Evolutionary conservation across 305 asterid genomes (phyloP).

Genomic region (Galium porrigens): DNA sequence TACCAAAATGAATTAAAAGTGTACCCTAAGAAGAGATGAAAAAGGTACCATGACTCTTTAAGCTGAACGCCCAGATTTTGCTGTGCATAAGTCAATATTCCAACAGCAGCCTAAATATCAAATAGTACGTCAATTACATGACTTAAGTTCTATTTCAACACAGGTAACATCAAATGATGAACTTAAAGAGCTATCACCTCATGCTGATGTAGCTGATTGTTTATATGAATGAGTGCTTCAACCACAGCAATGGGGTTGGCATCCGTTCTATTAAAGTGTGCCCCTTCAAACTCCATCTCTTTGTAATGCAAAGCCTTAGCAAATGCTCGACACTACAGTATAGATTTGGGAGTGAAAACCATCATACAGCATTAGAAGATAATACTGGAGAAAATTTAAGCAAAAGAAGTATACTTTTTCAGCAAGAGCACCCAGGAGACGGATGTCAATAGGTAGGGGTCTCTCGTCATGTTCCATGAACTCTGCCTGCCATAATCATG

Average conservation of each 20-base stretch:
- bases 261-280: conserved; percentile 72
- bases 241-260: conserved; percentile 92
- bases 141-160: conserved; percentile 12
- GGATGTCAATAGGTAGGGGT: conserved; percentile 92
- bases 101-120: conserved; percentile 78
- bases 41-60: conserved; percentile 83
- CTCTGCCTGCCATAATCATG: conserved; percentile 62
- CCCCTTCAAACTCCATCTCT: conserved; percentile 97
- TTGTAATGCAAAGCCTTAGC: conserved; percentile 97
- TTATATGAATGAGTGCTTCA: conserved; percentile 94
- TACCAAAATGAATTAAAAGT: conserved; percentile 2
- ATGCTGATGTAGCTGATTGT: conserved; percentile 91
- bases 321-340: conserved; percentile 88
- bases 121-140: conserved; percentile 15
- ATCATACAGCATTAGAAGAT: conserved; percentile 1
- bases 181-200: conserved; percentile 44
- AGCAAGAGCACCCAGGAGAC: conserved; percentile 95
- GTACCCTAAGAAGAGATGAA: conserved; percentile 11
- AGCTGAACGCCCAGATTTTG: conserved; percentile 80
- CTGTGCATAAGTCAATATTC: conserved; percentile 92
- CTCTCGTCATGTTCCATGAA: conserved; percentile 98
- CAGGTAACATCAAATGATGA: conserved; percentile 10
- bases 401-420: conserved; percentile 46
- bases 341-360: conserved; percentile 16
- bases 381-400: conserved; percentile 13